Base-by-base conservation (phyloP, 2,329 filamentous ascomycete genomes). In the Fusarium sp. region DNA sequence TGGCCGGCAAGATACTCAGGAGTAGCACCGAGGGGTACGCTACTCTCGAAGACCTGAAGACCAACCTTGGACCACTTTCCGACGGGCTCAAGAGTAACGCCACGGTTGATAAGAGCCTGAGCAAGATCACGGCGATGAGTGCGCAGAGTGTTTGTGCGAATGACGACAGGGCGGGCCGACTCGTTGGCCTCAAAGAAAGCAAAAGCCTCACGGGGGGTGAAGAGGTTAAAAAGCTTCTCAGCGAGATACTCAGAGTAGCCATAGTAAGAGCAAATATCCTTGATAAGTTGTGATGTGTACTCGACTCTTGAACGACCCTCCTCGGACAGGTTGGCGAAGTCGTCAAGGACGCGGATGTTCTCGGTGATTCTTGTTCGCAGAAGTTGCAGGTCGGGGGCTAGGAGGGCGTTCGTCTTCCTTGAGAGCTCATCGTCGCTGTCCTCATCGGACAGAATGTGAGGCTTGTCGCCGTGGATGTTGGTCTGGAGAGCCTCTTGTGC, bases 111-210 rank as follows among this genome's bases (percentile, higher is more conserved):
- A 68, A 98, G 89, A 4, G 95, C 90, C 82, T 98, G 95, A 15
- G 96, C 96, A 24, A 99, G 91, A 71, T 97, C 95, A 78, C 90
- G 85, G 58, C 90, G 87, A 79, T 91, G 89, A 41, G 90, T 92
- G 76, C 94, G 92, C 66, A 99, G 89, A 14, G 95, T 99, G 84
- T 99, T 99, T 71, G 96, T 98, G 79, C 96, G 92, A 80, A 99
- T 97, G 74, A 99, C 96, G 65, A 99, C 91, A 8, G 96, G 96
- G 57, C 96, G 91, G 20, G 95, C 91, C 33, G 93, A 95, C 85
- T 99, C 96, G 90, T 99, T 99, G 78, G 95, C 95, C 85, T 99
- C 96, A 85, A 99, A 98, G 84, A 99, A 99, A 61, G 95, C 95
- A 77, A 98, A 97, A 1, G 96, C 96, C 85, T 99, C 96, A 77